Percentiles rank a stretch among this genome's conserved stretches.
phyloP scores from a whole-genome alignment of 2,329 filamentous ascomycete species.

The Pestalotiopsis sp. region DNA sequence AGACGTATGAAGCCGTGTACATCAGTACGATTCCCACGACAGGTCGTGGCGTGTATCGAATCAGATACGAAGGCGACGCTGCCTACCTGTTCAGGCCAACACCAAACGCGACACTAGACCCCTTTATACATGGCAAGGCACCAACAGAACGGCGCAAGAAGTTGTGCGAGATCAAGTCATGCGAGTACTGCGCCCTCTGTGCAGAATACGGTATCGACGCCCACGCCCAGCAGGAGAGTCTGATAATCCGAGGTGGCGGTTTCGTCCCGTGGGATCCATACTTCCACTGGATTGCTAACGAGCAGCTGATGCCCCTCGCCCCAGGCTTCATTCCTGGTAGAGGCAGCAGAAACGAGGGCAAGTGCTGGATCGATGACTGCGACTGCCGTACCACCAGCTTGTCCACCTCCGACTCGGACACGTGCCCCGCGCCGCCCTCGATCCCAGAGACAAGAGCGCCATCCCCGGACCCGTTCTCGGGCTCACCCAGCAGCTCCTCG shows the following conservation, averaged over 20 bases:
- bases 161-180: background rate
- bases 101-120: background rate
- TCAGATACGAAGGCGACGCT: background rate
- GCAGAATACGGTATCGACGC: background rate
- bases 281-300: constrained; percentile 8
- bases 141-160: background rate
- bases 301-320: background rate
- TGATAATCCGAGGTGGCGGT: background rate
- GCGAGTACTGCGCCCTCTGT: constrained; percentile 3
- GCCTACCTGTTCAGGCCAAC: background rate
- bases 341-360: background rate
- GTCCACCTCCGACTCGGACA: background rate
- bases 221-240: background rate
- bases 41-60: background rate
- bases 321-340: background rate
- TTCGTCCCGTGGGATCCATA: background rate
- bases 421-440: background rate
- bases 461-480: background rate
- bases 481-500: too few relatives aligned
- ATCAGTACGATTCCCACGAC: background rate
- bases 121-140: background rate
- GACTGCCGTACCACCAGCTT: background rate
- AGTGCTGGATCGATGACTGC: background rate
- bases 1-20: background rate
- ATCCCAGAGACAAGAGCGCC: background rate